Conservation (phyloP, 164 flowering plant genomes). For the Magnolia officinalis region DNA sequence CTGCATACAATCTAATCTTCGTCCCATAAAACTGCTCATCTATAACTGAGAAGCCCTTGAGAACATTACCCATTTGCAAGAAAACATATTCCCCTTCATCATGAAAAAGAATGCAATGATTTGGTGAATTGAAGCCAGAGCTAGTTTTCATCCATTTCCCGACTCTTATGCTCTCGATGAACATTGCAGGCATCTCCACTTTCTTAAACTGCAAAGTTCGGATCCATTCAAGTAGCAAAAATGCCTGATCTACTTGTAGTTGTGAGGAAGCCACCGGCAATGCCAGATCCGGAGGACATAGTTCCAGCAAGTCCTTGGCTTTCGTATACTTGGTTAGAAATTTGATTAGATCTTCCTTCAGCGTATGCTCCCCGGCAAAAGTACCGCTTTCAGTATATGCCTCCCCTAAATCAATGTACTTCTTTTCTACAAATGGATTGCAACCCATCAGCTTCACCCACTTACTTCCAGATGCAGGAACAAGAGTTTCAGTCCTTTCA, state of each 20-base stretch:
- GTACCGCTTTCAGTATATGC: constrained; percentile 31
- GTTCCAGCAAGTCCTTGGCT: constrained; percentile 49
- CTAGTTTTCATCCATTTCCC: constrained; percentile 52
- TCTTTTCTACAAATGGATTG: constrained; percentile 46
- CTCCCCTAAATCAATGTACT: constrained; percentile 44
- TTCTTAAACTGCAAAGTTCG: constrained; percentile 13
- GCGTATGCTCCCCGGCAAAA: constrained; percentile 32
- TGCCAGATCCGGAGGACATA: constrained; percentile 43
- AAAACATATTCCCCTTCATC: constrained; percentile 35
- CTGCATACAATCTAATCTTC: constrained; percentile 27
- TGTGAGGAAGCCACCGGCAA: constrained; percentile 37
- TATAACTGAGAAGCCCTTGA: constrained; percentile 53
- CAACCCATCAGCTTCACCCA: constrained; percentile 48
- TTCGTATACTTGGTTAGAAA: constrained; percentile 30
- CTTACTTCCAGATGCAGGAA: constrained; percentile 55
- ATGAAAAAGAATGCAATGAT: constrained; percentile 32
- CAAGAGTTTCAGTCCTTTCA: constrained; percentile 27
- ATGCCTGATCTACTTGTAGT: constrained; percentile 41
- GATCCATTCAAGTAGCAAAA: constrained; percentile 52
- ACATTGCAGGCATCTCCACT: constrained; percentile 21
- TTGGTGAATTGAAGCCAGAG: constrained; percentile 40
- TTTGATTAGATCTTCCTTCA: constrained; percentile 17
- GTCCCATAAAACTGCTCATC: constrained; percentile 42
- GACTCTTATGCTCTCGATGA: constrained; percentile 36
- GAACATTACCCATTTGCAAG: constrained; percentile 35